Conservation (phyloP, 2,329 filamentous ascomycete species). For the Fusarium pseudoanthophilum region DNA sequence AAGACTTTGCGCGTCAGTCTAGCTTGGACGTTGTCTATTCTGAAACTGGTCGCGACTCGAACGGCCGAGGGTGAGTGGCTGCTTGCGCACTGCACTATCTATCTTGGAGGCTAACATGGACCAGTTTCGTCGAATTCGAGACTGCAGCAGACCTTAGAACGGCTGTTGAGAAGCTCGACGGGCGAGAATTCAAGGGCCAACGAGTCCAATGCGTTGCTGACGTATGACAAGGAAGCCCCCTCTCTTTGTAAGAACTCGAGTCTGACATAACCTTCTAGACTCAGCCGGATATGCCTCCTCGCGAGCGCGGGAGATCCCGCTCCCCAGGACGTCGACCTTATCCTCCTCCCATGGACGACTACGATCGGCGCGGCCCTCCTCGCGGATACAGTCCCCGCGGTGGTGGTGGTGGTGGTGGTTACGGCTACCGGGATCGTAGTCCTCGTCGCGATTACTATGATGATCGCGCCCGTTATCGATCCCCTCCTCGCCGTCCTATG, state of each 20-base stretch:
- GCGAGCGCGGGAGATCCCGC: conserved; percentile 81
- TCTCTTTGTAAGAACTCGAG: not conserved
- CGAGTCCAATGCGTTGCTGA: conserved; percentile 88
- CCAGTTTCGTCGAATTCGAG: conserved; percentile 97
- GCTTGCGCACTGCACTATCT: not conserved
- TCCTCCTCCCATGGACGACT: conserved; percentile 77
- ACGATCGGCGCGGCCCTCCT: conserved; percentile 81
- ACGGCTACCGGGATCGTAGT: conserved; percentile 89
- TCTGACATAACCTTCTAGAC: conserved; percentile 62
- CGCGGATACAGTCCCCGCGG: conserved; percentile 87
- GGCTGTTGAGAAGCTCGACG: conserved; percentile 94
- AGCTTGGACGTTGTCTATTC: conserved; percentile 98
- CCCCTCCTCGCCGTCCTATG: conserved; percentile 79
- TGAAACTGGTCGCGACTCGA: conserved; percentile 71
- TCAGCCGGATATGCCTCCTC: conserved; percentile 78
- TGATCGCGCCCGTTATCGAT: conserved; percentile 82
- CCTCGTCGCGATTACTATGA: conserved; percentile 90
- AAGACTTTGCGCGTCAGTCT: conserved; percentile 98
- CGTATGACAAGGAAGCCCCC: conserved; percentile 59
- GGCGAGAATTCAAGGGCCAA: conserved; percentile 90
- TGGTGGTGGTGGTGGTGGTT: conserved; percentile 67
- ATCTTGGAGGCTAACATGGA: conserved; percentile 21
- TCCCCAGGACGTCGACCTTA: conserved; percentile 75
- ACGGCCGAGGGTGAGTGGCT: conserved; percentile 84
- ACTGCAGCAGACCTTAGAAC: conserved; percentile 88